These are phyloP conservation scores for Colletotrichum sojae DNA, from an alignment of 2,329 filamentous ascomycete species.

Conservation along the genomic window DNA sequence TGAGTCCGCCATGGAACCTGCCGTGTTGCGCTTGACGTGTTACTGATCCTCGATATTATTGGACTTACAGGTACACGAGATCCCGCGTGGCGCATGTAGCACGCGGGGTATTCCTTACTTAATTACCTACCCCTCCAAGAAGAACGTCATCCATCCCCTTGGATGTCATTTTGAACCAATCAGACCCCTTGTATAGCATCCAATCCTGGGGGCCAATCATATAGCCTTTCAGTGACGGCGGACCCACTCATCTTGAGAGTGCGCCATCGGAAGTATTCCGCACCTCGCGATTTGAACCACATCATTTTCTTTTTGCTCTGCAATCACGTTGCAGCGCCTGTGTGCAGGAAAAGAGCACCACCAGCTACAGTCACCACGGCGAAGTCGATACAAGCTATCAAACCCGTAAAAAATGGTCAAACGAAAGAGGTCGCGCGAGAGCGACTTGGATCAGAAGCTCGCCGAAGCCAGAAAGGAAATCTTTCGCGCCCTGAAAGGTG, in stretches of 20 bases:
- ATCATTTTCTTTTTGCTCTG: constrained; percentile 33
- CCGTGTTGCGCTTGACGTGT: background rate
- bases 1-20: constrained; percentile 11
- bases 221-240: no score
- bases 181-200: background rate
- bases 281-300: constrained; percentile 33
- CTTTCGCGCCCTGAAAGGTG: constrained; percentile 77
- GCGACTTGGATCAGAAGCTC: constrained; percentile 65
- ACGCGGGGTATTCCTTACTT: constrained; percentile 23
- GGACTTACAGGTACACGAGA: background rate
- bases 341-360: background rate
- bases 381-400: background rate
- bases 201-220: background rate
- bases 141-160: constrained; percentile 36
- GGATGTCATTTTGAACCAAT: constrained; percentile 14
- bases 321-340: background rate
- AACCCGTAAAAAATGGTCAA: constrained; percentile 66
- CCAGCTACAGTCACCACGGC: background rate
- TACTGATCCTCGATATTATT: background rate
- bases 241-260: no score
- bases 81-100: background rate
- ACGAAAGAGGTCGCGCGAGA: constrained; percentile 66
- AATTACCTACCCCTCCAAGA: constrained; percentile 32
- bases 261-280: constrained; percentile 28
- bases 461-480: constrained; percentile 72